Percentiles rank a stretch among this genome's conserved stretches.
Conservation (phyloP, 169 alveolate species). For the Plasmodium gonderi region DNA sequence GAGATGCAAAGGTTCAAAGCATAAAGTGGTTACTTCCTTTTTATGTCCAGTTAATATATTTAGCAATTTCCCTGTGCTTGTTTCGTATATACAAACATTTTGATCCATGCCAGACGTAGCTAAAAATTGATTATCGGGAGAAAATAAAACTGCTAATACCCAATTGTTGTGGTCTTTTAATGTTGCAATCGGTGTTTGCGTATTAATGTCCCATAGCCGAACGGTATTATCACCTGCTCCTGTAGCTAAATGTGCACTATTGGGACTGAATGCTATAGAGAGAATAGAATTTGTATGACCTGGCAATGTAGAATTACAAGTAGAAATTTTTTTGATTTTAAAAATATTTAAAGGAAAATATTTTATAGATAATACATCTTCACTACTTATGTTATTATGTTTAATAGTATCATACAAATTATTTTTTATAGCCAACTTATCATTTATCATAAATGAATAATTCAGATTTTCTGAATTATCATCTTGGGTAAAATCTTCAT, state of each 20-base stretch:
- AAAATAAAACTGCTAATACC: conserved; percentile 93
- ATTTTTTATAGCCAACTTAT: conserved; percentile 79
- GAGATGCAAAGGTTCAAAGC: conserved; percentile 93
- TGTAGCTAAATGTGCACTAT: conserved; percentile 91
- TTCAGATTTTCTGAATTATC: conserved; percentile 77
- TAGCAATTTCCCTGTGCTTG: conserved; percentile 76
- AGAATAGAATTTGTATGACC: conserved; percentile 93
- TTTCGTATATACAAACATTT: conserved; percentile 89
- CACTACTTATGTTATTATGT: conserved; percentile 82
- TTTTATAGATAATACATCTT: conserved; percentile 82
- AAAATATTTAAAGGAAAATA: conserved; percentile 88
- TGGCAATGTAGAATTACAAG: conserved; percentile 92
- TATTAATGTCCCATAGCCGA: conserved; percentile 94
- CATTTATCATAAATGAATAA: conserved; percentile 82
- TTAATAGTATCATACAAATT: conserved; percentile 80
- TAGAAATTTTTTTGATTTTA: conserved; percentile 90
- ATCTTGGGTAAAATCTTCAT: conserved; percentile 7
- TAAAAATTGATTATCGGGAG: conserved; percentile 93
- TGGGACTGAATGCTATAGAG: conserved; percentile 92
- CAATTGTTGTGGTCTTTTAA: conserved; percentile 93
- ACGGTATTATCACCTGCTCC: conserved; percentile 96
- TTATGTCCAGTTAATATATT: conserved; percentile 72
- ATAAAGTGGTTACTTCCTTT: conserved; percentile 86
- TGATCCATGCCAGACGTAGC: conserved; percentile 96
- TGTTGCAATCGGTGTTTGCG: conserved; percentile 93